Evolutionary conservation across 2,329 filamentous ascomycete genomes (phyloP), one percentile per base, ranked within the genome.

Genomic region (Paraphoma chrysanthemicola): DNA sequence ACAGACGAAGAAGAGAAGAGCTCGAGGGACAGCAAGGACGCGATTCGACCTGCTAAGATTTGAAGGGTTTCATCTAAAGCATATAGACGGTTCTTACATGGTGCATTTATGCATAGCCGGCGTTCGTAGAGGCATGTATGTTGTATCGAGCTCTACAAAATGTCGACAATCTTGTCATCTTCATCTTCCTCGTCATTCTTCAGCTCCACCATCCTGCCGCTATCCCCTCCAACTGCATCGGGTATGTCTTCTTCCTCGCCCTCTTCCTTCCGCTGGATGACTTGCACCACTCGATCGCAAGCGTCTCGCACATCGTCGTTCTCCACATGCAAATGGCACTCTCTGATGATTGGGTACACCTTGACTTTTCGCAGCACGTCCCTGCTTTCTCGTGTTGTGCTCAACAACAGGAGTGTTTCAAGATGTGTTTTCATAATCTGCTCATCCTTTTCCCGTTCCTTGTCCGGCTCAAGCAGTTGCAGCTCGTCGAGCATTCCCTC

Each of bases 261-360:
- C 63, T 84, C 88, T 73, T 95, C 93, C 44, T 93, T 91, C 53
- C 91, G 83, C 87, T 93, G 92, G 58, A 97, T 75, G 6, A 97
- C 88, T 73, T 99, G 92, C 45, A 99, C 95, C 50, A 98, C 73
- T 54, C 95, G 85, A 75, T 98, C 95, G 69, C 91, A 96, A 0
- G 88, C 91, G 66, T 97, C 93, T 63, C 86, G 84, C 2, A 98
- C 91, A 14, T 83, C 88, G 44, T 96, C 92, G 69, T 97, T 83
- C 18, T 93, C 83, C 4, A 93, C 87, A 18, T 88, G 85, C 60
- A 89, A 69, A 81, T 99, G 95, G 31, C 90, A 89, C 77, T 98
- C 95, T 49, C 95, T 84, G 17, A 98, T 82, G 45, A 98, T 88
- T 0, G 93, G 92, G 75, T 99, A 99, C 1, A 97, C 91, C 67